Evolutionary conservation across 1,284 basidiomycete species (phyloP).

Genomic region (Pascua sp.): DNA sequence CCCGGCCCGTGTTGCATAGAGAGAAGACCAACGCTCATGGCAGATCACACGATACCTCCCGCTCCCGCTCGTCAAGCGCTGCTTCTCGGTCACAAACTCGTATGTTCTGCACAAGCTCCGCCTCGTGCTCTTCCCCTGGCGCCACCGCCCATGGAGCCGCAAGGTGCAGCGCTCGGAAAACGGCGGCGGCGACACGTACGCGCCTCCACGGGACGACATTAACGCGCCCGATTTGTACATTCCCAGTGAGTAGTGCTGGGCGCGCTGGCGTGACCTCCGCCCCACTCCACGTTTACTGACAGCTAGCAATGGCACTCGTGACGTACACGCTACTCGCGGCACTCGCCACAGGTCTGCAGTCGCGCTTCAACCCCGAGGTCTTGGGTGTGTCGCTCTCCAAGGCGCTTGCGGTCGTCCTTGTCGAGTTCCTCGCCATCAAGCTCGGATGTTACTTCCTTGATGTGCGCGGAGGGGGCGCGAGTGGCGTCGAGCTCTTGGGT

Average conservation of each 20-base stretch:
- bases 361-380: constrained; percentile 83
- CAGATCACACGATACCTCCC: constrained; percentile 76
- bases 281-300: constrained; percentile 1
- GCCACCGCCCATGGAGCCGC: constrained; percentile 77
- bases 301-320: constrained; percentile 85
- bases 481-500: constrained; percentile 59
- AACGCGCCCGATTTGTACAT: constrained; percentile 97
- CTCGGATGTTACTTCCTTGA: constrained; percentile 87
- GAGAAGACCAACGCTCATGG: constrained; percentile 1
- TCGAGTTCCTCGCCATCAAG: constrained; percentile 85
- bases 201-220: constrained; percentile 86
- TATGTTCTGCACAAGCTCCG: constrained; percentile 90
- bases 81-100: constrained; percentile 94
- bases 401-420: constrained; percentile 71
- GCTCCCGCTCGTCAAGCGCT: constrained; percentile 75
- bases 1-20: background rate
- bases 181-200: constrained; percentile 69
- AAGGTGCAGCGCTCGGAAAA: constrained; percentile 55
- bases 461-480: constrained; percentile 66
- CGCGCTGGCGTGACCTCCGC: background rate
- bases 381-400: constrained; percentile 82
- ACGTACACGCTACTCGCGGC: constrained; percentile 90
- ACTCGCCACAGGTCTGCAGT: constrained; percentile 75
- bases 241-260: constrained; percentile 61
- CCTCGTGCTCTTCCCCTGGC: constrained; percentile 93